These are phyloP conservation scores for Linderniella brevidens DNA, from an alignment of 257 asterid species.

Conservation along the genomic window DNA sequence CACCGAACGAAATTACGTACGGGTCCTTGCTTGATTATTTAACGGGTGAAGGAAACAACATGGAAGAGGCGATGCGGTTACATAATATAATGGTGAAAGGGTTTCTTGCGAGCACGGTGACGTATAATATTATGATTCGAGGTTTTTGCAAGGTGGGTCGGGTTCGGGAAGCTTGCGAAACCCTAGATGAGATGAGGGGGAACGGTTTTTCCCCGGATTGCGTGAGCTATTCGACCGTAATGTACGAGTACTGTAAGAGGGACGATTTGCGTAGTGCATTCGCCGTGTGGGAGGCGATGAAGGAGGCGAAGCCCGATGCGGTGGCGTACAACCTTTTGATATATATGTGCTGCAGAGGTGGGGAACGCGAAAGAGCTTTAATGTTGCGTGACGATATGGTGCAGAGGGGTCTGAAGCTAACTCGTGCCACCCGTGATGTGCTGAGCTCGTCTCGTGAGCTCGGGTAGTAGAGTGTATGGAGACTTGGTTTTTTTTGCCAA, in stretches of 20 bases:
- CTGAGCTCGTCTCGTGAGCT: too few species aligned
- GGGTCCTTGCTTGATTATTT: constrained; percentile 79
- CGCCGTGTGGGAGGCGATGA: constrained; percentile 60
- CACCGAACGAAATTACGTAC: constrained; percentile 57
- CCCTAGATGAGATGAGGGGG: constrained; percentile 37
- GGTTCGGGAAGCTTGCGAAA: constrained; percentile 32
- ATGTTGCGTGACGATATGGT: constrained; percentile 49
- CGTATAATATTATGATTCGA: constrained; percentile 62
- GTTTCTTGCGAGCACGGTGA: constrained; percentile 40
- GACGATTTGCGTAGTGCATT: constrained; percentile 55
- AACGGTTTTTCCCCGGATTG: constrained; percentile 59
- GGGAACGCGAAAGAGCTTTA: constrained; percentile 43
- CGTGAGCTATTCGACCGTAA: constrained; percentile 55
- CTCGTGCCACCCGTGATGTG: constrained; percentile 19
- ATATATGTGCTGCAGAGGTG: constrained; percentile 49
- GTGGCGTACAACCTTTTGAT: constrained; percentile 64
- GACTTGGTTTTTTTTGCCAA: too few species aligned
- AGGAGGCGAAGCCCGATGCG: constrained; percentile 52
- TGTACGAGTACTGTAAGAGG: constrained; percentile 38
- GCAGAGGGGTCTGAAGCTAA: constrained; percentile 43
- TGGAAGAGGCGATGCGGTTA: constrained; percentile 50
- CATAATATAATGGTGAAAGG: constrained; percentile 39
- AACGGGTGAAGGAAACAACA: constrained; percentile 32
- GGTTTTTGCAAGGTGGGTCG: constrained; percentile 60
- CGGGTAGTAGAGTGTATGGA: too few species aligned